phyloP scores from a whole-genome alignment of 2,329 filamentous ascomycete species.

The Trematosphaeria pertusa region DNA sequence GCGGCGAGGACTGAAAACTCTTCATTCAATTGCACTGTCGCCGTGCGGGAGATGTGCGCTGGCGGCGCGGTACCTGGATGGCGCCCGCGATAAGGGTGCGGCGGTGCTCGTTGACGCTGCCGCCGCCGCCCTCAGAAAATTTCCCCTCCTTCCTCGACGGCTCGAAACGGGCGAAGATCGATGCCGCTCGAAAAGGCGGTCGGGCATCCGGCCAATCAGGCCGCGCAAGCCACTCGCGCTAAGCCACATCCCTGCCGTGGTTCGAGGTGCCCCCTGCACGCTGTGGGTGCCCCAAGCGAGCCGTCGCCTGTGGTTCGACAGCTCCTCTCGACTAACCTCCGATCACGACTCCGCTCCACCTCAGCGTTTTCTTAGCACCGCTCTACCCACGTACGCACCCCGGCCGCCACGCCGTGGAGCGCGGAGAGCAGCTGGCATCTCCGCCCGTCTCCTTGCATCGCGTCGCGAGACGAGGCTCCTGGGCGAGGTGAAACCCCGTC shows the following conservation, averaged over 20 bases:
- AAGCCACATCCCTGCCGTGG: slow-evolving; percentile 22
- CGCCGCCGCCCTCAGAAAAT: slow-evolving; percentile 27
- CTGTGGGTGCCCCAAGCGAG: slow-evolving; percentile 25
- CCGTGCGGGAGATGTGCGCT: slow-evolving; percentile 12
- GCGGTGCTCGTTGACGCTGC: slow-evolving; percentile 12
- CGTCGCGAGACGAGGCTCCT: slow-evolving; percentile 9
- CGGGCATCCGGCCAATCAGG: slow-evolving; percentile 27
- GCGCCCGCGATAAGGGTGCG: slow-evolving; percentile 18
- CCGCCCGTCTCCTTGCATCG: not conserved
- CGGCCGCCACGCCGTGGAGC: slow-evolving; percentile 5
- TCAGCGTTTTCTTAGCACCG: no score
- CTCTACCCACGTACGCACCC: slow-evolving; percentile 11
- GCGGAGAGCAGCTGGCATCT: not conserved
- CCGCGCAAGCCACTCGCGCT: slow-evolving; percentile 5
- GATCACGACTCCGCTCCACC: slow-evolving; percentile 18
- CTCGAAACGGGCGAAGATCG: slow-evolving; percentile 27
- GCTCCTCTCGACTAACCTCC: slow-evolving; percentile 11
- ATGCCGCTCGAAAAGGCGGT: slow-evolving; percentile 36
- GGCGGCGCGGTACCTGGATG: slow-evolving; percentile 13
- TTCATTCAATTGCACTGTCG: not conserved
- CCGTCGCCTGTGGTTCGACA: slow-evolving; percentile 10
- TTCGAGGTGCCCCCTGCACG: slow-evolving; percentile 21
- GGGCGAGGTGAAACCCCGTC: slow-evolving; percentile 20
- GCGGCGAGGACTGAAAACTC: not conserved
- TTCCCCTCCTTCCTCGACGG: slow-evolving; percentile 25